phyloP scores from a whole-genome alignment of 2,329 filamentous ascomycete genomes.

The Lecanicillium sp. region DNA sequence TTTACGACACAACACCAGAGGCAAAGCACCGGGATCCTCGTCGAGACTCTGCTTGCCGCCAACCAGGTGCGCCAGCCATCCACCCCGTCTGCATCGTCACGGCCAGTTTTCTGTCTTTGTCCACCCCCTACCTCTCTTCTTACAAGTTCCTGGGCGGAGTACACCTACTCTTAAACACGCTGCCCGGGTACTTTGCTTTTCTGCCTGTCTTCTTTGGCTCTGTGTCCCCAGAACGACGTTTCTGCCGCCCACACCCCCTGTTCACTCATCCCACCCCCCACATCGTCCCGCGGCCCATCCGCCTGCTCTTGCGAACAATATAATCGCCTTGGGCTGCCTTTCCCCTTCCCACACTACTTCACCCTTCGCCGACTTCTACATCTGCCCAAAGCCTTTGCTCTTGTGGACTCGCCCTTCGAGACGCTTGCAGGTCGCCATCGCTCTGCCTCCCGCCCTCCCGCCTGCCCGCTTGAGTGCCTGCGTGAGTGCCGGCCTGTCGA shows the following conservation, averaged over 20 bases:
- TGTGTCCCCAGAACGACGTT: background rate
- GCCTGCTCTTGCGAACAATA: constrained; percentile 17
- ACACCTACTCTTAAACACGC: background rate
- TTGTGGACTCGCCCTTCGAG: background rate
- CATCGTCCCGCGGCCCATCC: background rate
- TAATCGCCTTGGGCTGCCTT: constrained; percentile 38
- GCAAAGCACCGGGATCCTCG: no score
- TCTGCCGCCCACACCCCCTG: background rate
- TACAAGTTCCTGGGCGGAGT: no score
- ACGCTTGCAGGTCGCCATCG: background rate
- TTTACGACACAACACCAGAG: no score
- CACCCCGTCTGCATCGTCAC: no score
- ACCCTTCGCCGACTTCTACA: constrained; percentile 1
- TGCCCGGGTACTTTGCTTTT: background rate
- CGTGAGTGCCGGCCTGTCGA: background rate
- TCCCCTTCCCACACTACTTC: constrained; percentile 6
- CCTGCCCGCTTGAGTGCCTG: background rate
- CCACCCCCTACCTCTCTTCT: no score
- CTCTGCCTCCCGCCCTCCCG: no score
- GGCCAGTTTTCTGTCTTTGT: background rate
- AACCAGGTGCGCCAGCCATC: no score
- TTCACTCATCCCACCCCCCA: background rate
- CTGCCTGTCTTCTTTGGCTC: background rate
- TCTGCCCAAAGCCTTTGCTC: constrained; percentile 3
- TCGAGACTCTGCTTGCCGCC: no score